phyloP scores from a whole-genome alignment of 2,329 filamentous ascomycete genomes.

The Paraconiothyrium brasiliense region DNA sequence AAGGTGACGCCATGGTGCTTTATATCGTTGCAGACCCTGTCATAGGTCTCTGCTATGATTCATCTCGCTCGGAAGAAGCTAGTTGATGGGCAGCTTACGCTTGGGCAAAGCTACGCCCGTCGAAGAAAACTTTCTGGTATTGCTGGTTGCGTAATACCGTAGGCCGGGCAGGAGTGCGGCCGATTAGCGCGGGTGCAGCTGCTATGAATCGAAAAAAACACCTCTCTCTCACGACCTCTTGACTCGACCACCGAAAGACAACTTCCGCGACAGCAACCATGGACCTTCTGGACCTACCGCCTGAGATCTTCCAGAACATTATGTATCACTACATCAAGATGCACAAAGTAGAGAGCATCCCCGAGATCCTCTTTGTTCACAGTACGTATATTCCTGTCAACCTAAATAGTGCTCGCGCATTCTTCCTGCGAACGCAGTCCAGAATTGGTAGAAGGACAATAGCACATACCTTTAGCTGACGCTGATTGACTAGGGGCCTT shows the following conservation, averaged over 20 bases:
- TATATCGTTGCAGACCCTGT: background rate
- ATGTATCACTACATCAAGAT: no score
- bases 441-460: no score
- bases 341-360: no score
- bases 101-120: background rate
- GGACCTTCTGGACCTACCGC: no score
- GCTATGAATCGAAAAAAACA: background rate
- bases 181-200: background rate
- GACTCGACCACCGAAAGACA: no score
- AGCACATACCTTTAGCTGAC: no score
- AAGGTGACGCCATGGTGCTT: background rate
- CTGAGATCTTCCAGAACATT: no score
- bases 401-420: no score
- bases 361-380: no score
- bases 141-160: background rate
- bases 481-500: no score
- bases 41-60: background rate
- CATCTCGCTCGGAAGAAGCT: background rate
- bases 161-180: background rate
- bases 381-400: no score
- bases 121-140: background rate
- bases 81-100: background rate
- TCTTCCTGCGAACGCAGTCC: no score
- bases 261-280: background rate
- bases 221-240: background rate